Evolutionary conservation across 2,329 filamentous ascomycete species (phyloP), one percentile per base, ranked within the genome.

Genomic region (Sclerotinia sclerotiorum): DNA sequence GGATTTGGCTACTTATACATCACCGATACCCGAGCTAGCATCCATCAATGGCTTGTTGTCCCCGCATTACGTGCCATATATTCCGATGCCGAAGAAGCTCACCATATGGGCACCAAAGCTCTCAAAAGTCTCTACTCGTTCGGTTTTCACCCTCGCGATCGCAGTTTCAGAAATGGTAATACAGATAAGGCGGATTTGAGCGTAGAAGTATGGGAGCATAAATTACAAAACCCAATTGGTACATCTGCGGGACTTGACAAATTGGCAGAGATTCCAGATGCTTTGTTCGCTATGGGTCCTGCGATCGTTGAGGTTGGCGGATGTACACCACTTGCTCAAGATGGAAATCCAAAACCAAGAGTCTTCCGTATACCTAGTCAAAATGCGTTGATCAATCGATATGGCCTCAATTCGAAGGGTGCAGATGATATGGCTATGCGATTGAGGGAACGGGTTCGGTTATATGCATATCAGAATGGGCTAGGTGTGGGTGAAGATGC

Each of bases 161-260:
- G 95, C 65, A 67, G 57, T 42, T 67, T 67, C 27, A 54, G 65
- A 46, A 69, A 71, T 2, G 69, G 68, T 11, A 63, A 42, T 15
- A 51, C 69, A 1, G 71, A 80, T 51, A 49, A 58, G 5, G 78
- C 77, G 5, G 81, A 79, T 63, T 74, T 85, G 44, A 77, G 79
- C 10, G 76, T 82, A 19, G 77, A 77, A 78, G 89, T 98, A 27
- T 97, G 97, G 77, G 93, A 91, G 48, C 86, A 90, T 70, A 84
- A 82, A 5, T 81, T 99, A 58, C 83, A 86, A 75, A 98, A 97
- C 80, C 95, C 95, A 1, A 88, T 99, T 75, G 95, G 91, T 68
- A 97, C 96, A 71, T 96, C 93, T n/a, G 95, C 93, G 6, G 95
- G 95, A 13, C 88, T 99, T 55, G 95, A 98, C 82, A 98, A 99